These are phyloP conservation scores for Cucumis hystrix DNA, from an alignment of 306 rosid species.

Conservation along the genomic window DNA sequence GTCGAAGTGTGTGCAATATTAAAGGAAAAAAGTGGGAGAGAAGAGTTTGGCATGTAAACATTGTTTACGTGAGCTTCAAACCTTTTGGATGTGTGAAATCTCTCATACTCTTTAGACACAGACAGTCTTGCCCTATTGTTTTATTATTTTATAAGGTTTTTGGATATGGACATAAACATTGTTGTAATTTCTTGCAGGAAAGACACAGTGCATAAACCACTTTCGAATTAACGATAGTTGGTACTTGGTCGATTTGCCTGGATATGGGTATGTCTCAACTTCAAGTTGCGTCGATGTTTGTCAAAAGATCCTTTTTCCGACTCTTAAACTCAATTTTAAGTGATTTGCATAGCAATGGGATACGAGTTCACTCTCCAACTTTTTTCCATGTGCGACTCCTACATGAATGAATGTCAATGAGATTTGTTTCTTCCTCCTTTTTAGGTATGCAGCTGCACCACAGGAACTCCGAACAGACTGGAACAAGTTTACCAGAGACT, in stretches of 20 bases:
- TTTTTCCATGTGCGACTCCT: not conserved
- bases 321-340: not conserved
- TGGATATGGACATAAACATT: not conserved
- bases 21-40: not conserved
- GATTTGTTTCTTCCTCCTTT: not conserved
- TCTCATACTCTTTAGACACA: not conserved
- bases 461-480: constrained; percentile 79
- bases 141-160: not conserved
- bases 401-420: constrained; percentile 1
- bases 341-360: not conserved
- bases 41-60: not conserved
- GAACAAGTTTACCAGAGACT: constrained; percentile 82
- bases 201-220: constrained; percentile 96
- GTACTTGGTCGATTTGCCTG: constrained; percentile 97
- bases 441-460: constrained; percentile 94
- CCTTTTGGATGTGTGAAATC: not conserved
- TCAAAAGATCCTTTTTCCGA: not conserved
- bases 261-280: constrained; percentile 66
- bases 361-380: not conserved
- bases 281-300: not conserved
- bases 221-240: constrained; percentile 84
- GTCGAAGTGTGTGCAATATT: not conserved
- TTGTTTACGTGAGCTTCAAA: not conserved
- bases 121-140: not conserved
- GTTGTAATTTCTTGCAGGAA: constrained; percentile 34